These are phyloP conservation scores for Diplocarpon rosae DNA, from an alignment of 2,329 filamentous ascomycete species.

Conservation along the genomic window DNA sequence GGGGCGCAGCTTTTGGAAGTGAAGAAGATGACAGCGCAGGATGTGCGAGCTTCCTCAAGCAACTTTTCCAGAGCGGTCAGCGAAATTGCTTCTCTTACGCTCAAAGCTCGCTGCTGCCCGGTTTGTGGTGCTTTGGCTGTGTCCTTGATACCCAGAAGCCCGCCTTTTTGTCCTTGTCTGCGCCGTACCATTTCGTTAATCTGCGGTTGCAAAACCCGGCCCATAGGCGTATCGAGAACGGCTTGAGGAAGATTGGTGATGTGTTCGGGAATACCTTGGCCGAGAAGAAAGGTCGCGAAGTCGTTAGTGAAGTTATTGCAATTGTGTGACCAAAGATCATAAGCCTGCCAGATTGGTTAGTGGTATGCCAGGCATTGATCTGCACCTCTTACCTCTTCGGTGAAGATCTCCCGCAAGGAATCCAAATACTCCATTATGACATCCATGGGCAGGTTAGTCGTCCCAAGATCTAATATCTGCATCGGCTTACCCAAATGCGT, in stretches of 20 bases:
- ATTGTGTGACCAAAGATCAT: slow-evolving; percentile 84
- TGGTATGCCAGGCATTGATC: background rate
- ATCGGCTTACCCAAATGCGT: slow-evolving; percentile 83
- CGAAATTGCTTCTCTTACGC: slow-evolving; percentile 51
- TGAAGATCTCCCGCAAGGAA: slow-evolving; percentile 73
- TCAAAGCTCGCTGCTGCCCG: slow-evolving; percentile 27
- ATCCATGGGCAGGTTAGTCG: slow-evolving; percentile 67
- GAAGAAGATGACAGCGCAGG: slow-evolving; percentile 81
- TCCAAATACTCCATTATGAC: slow-evolving; percentile 81
- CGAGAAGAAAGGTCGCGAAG: slow-evolving; percentile 78
- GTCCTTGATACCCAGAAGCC: slow-evolving; percentile 23
- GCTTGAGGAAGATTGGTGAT: slow-evolving; percentile 78
- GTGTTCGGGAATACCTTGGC: slow-evolving; percentile 76
- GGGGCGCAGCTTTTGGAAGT: slow-evolving; percentile 79
- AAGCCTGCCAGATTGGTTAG: slow-evolving; percentile 39
- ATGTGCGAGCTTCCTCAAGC: slow-evolving; percentile 47
- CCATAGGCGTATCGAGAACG: slow-evolving; percentile 77
- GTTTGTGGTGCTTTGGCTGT: slow-evolving; percentile 11
- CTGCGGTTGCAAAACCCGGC: slow-evolving; percentile 75
- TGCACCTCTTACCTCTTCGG: slow-evolving; percentile 46
- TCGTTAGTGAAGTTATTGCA: slow-evolving; percentile 98
- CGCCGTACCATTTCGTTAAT: slow-evolving; percentile 50
- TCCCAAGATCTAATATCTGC: slow-evolving; percentile 63
- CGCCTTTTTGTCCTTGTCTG: slow-evolving; percentile 41
- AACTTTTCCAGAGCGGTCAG: slow-evolving; percentile 49